Conservation (phyloP, 805 yeast species). For the Blastobotrys chiropterorum region DNA sequence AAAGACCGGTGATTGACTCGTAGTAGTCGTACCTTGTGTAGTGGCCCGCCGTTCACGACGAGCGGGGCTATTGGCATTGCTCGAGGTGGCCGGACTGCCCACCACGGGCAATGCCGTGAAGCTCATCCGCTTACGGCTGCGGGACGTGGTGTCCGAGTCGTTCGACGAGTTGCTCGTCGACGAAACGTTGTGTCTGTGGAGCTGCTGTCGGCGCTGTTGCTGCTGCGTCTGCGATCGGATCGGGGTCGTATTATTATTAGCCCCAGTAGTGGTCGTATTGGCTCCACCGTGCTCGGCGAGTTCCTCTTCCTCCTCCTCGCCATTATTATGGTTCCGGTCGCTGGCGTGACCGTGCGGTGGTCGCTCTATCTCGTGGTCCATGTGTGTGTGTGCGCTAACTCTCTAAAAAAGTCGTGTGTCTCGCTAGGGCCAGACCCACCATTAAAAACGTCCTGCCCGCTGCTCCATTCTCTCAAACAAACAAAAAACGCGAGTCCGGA, state of each 20-base stretch:
- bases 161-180: neutral
- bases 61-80: constrained; percentile 2
- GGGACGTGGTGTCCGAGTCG: neutral
- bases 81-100: constrained; percentile 6
- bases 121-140: constrained; percentile 13
- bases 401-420: too few species aligned
- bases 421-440: too few species aligned
- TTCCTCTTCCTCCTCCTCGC: neutral
- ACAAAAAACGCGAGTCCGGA: too few species aligned
- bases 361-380: too few species aligned
- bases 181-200: neutral
- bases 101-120: constrained; percentile 16
- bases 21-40: neutral
- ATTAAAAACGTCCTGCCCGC: too few species aligned
- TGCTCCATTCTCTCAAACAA: too few species aligned
- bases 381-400: too few species aligned
- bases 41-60: neutral
- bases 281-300: neutral
- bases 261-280: neutral
- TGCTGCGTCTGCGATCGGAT: neutral
- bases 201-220: neutral
- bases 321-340: too few species aligned
- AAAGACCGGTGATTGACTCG: neutral
- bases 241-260: neutral
- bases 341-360: too few species aligned